Conservation (phyloP, 805 yeast species). For the Candida piceae region DNA sequence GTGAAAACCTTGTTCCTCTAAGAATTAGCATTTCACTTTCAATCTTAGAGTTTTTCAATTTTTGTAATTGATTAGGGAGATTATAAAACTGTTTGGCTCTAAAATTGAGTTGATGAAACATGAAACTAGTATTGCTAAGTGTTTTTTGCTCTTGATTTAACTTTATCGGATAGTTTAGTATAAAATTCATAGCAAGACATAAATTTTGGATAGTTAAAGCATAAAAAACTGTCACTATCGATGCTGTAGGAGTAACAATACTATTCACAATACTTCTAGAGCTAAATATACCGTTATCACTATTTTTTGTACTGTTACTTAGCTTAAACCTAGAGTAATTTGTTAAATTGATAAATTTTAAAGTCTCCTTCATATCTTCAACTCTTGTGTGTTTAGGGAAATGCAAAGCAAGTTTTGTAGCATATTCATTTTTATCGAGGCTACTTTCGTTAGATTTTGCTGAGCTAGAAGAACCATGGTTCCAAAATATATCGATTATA, state of each 20-base stretch:
- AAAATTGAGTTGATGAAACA: conserved; percentile 75
- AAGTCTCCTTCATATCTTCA: conserved; percentile 21
- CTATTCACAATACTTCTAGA: conserved; percentile 1
- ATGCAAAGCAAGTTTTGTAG: conserved; percentile 26
- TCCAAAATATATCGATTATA: conserved; percentile 48
- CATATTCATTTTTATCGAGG: conserved; percentile 18
- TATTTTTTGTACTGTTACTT: not conserved
- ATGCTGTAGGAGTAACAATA: conserved; percentile 1
- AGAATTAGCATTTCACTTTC: conserved; percentile 38
- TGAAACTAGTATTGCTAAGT: conserved; percentile 32
- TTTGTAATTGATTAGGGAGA: conserved; percentile 73
- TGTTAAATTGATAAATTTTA: conserved; percentile 28
- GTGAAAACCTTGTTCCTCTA: conserved; percentile 33
- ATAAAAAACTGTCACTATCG: conserved; percentile 4
- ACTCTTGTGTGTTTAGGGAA: conserved; percentile 9
- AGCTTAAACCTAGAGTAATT: conserved; percentile 23
- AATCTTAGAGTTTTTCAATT: conserved; percentile 33
- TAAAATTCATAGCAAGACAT: conserved; percentile 7
- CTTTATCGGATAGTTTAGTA: conserved; percentile 12
- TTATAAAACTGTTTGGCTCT: conserved; percentile 70
- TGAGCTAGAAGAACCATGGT: conserved; percentile 3
- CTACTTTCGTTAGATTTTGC: conserved; percentile 7
- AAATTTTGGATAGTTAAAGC: conserved; percentile 7
- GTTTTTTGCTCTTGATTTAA: conserved; percentile 1
- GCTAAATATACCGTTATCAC: not conserved